phyloP scores from a whole-genome alignment of 2,329 filamentous ascomycete species.

The Epichloe typhina region DNA sequence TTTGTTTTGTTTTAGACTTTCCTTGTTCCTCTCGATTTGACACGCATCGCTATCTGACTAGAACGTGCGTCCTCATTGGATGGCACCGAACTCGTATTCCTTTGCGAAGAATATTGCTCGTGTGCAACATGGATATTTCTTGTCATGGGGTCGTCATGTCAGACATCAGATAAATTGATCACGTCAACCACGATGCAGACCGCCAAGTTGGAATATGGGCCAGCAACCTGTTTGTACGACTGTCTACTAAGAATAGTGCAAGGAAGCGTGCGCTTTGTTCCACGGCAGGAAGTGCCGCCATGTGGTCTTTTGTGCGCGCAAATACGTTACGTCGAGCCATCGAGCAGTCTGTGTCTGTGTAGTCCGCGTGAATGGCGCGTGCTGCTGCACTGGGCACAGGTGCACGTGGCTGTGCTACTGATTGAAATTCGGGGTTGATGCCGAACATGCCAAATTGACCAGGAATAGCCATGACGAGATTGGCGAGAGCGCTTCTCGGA shows the following conservation, averaged over 20 bases:
- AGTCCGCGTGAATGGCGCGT: not conserved
- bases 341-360: not conserved
- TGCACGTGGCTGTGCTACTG: not conserved
- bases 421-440: too few species aligned
- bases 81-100: not conserved
- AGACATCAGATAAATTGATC: not conserved
- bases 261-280: not conserved
- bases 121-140: not conserved
- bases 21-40: not conserved
- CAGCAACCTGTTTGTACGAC: constrained; percentile 1
- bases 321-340: not conserved
- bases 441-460: too few species aligned
- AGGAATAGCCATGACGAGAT: not conserved
- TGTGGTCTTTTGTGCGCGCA: not conserved
- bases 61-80: not conserved
- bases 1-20: not conserved
- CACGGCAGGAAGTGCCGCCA: not conserved
- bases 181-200: not conserved
- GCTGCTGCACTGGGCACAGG: not conserved
- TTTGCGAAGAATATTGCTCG: not conserved
- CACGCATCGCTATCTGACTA: not conserved
- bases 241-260: not conserved
- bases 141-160: not conserved
- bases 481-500: not conserved
- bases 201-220: not conserved